These are phyloP conservation scores for Bremia lactucae DNA, from an alignment of 352 stramenopile genomes.

Conservation along the genomic window DNA sequence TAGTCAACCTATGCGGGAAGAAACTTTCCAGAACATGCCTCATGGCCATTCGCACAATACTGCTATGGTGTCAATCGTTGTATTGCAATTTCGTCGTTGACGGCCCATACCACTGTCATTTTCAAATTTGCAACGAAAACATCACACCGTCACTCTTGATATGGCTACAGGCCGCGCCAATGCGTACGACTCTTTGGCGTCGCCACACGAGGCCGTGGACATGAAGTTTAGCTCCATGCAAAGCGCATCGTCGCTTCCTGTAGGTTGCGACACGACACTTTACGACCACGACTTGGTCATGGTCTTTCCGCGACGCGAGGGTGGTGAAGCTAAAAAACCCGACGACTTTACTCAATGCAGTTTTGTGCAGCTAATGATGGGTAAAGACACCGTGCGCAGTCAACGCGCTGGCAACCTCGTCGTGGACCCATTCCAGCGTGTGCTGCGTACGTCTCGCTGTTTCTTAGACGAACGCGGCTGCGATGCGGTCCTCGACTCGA, in stretches of 20 bases:
- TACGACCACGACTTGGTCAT: constrained; percentile 77
- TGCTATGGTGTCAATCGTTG: constrained; percentile 6
- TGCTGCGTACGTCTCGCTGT: constrained; percentile 55
- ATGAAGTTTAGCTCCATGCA: constrained; percentile 41
- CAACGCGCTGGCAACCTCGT: constrained; percentile 28
- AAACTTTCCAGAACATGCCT: too few species aligned
- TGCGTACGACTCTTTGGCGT: constrained; percentile 30
- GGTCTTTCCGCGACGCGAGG: constrained; percentile 59
- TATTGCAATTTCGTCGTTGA: too few species aligned
- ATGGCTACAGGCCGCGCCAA: constrained; percentile 7
- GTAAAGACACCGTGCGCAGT: constrained; percentile 44
- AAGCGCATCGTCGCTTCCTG: constrained; percentile 13
- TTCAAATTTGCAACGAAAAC: constrained; percentile 10
- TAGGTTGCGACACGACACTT: constrained; percentile 29
- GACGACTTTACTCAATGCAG: constrained; percentile 48
- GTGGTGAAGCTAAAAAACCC: constrained; percentile 54
- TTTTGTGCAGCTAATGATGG: constrained; percentile 59
- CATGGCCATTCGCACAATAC: too few species aligned
- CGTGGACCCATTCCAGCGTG: constrained; percentile 61
- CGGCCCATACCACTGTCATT: constrained; percentile 3
- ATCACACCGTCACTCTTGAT: constrained; percentile 10
- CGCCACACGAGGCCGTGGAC: constrained; percentile 24
- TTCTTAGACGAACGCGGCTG: constrained; percentile 55
- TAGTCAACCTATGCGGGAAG: too few species aligned
- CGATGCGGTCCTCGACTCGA: constrained; percentile 26